These are phyloP conservation scores for Phytopythium sindhum DNA, from an alignment of 352 stramenopile genomes.

Conservation along the genomic window DNA sequence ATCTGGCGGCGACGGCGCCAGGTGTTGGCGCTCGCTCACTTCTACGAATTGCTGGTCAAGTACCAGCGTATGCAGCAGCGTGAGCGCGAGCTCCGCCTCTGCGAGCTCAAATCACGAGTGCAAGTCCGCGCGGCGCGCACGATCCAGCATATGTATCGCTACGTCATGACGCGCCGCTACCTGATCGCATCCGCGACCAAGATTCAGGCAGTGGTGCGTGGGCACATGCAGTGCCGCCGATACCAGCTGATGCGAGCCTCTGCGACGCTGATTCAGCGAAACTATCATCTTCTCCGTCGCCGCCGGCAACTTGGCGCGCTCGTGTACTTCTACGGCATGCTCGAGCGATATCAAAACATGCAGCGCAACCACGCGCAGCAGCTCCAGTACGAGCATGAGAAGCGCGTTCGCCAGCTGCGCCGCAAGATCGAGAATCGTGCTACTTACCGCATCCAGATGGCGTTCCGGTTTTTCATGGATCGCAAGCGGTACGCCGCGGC, in stretches of 20 bases:
- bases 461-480: conserved; percentile 20
- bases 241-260: conserved; percentile 16
- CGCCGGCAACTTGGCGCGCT: conserved; percentile 28
- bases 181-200: conserved; percentile 19
- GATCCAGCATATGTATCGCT: conserved; percentile 8
- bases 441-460: conserved; percentile 24
- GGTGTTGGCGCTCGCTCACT: conserved; percentile 25
- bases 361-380: conserved; percentile 23
- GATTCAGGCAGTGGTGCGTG: conserved; percentile 28
- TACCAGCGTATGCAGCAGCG: conserved; percentile 28
- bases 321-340: conserved; percentile 26
- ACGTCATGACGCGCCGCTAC: neutral
- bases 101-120: neutral
- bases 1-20: conserved; percentile 34
- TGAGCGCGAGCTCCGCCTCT: neutral
- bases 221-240: conserved; percentile 12
- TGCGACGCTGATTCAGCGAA: conserved; percentile 28
- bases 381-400: conserved; percentile 19
- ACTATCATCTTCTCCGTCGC: conserved; percentile 36
- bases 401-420: conserved; percentile 20
- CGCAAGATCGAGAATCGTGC: conserved; percentile 26
- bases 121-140: neutral
- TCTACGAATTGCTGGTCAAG: conserved; percentile 33
- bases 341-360: conserved; percentile 29
- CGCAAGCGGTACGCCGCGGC: conserved; percentile 22